Evolutionary conservation across 495 filamentous ascomycete species (phyloP).

Genomic region (Astrocystis sublimbata): DNA sequence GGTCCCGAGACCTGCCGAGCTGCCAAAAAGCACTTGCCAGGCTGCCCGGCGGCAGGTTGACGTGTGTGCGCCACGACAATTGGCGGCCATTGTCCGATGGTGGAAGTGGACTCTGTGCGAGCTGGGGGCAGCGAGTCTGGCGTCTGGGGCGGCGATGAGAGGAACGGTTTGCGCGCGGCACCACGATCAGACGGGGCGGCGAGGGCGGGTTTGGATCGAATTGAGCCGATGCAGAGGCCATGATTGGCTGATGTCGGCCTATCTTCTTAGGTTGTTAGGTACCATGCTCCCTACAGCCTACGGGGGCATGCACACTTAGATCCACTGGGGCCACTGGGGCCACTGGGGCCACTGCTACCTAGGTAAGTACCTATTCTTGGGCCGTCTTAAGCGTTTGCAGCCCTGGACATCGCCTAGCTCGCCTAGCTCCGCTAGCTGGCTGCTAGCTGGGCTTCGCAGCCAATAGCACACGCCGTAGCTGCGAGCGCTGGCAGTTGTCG

Average conservation of each 20-base stretch:
- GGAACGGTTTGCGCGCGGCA: conserved; percentile 12
- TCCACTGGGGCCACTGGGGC: too few species aligned
- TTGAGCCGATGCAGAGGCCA: background rate
- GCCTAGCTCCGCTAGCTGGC: background rate
- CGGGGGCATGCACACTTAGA: too few species aligned
- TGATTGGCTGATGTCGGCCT: conserved; percentile 10
- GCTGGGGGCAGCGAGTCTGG: background rate
- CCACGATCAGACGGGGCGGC: background rate
- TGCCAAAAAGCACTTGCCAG: background rate
- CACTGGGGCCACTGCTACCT: background rate
- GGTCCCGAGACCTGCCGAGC: too few species aligned
- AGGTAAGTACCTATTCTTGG: too few species aligned
- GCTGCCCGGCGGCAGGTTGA: background rate
- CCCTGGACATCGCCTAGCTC: too few species aligned
- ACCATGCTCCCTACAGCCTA: too few species aligned
- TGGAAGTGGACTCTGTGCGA: background rate
- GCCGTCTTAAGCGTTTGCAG: too few species aligned
- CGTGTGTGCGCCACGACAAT: background rate
- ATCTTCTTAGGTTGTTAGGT: too few species aligned
- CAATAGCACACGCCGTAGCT: background rate
- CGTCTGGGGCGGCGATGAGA: too few species aligned
- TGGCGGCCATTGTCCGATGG: conserved; percentile 3
- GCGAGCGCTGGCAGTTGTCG: background rate
- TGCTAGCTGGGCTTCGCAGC: background rate
- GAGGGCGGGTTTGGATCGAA: background rate